Evolutionary conservation across 2,329 filamentous ascomycete genomes (phyloP).

Genomic region (Penicillium sp.): DNA sequence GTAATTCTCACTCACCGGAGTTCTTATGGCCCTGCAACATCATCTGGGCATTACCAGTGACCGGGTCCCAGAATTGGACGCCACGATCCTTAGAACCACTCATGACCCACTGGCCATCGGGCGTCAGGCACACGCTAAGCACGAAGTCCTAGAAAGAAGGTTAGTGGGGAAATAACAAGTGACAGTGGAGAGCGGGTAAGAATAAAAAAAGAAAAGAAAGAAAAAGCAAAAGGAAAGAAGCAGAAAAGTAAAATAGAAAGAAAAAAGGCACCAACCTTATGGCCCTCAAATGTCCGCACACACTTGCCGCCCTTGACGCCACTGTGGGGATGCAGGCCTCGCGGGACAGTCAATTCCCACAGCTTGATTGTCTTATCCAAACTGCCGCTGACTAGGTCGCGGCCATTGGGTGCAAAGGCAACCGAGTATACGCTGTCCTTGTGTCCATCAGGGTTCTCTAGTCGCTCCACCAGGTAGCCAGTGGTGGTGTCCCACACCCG

Average conservation of each 20-base stretch:
- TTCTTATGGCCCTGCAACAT: slow-evolving; percentile 99
- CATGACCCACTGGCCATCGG: slow-evolving; percentile 92
- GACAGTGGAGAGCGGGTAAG: background rate
- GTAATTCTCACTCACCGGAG: slow-evolving; percentile 59
- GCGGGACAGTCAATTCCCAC: slow-evolving; percentile 84
- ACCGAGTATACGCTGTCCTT: slow-evolving; percentile 97
- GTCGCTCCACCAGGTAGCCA: slow-evolving; percentile 82
- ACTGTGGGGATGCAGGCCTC: slow-evolving; percentile 64
- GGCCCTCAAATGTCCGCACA: slow-evolving; percentile 94
- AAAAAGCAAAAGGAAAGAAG: background rate
- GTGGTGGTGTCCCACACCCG: slow-evolving; percentile 91
- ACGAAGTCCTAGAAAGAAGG: slow-evolving; percentile 78
- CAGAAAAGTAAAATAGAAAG: slow-evolving; percentile 5
- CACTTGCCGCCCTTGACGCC: slow-evolving; percentile 85
- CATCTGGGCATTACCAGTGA: slow-evolving; percentile 88
- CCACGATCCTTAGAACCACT: slow-evolving; percentile 96
- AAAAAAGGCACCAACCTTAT: slow-evolving; percentile 64
- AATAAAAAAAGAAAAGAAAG: background rate
- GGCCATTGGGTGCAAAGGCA: slow-evolving; percentile 90
- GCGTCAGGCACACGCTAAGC: slow-evolving; percentile 89
- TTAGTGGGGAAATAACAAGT: slow-evolving; percentile 10
- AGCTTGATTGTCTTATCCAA: slow-evolving; percentile 99
- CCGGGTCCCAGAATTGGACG: slow-evolving; percentile 98
- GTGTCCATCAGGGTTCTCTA: slow-evolving; percentile 91
- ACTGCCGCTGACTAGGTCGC: slow-evolving; percentile 90